Percentiles rank a stretch among this genome's conserved stretches.
phyloP scores from a whole-genome alignment of 2,329 filamentous ascomycete species.

The Mycosphaerella arachidis region DNA sequence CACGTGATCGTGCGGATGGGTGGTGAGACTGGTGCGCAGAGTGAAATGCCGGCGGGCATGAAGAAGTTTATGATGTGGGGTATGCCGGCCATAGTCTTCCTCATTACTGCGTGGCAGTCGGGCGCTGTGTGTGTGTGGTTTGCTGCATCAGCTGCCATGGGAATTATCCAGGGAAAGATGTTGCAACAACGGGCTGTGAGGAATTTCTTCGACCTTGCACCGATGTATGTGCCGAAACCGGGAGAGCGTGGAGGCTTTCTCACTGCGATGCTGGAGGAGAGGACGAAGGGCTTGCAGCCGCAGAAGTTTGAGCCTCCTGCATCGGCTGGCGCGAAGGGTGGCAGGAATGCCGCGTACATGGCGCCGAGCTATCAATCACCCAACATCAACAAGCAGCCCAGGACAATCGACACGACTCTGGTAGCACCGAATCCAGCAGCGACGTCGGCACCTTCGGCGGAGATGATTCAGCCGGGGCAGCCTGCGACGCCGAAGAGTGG shows the following conservation, averaged over 20 bases:
- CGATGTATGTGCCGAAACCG: conserved; percentile 28
- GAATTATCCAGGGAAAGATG: conserved; percentile 36
- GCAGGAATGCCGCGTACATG: conserved; percentile 21
- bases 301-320: not conserved
- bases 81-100: conserved; percentile 51
- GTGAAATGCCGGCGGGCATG: conserved; percentile 30
- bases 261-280: conserved; percentile 5
- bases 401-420: conserved; percentile 16
- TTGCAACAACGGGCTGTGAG: conserved; percentile 38
- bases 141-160: conserved; percentile 41
- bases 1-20: conserved; percentile 39
- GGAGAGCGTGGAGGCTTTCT: conserved; percentile 4
- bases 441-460: not conserved
- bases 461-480: conserved; percentile 18
- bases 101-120: conserved; percentile 53
- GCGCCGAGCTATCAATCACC: conserved; percentile 18
- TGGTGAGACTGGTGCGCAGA: conserved; percentile 44
- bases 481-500: conserved; percentile 1
- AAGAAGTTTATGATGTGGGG: conserved; percentile 42
- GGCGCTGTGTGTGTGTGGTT: conserved; percentile 62
- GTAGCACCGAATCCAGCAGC: conserved; percentile 6
- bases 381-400: conserved; percentile 9
- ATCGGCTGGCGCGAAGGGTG: conserved; percentile 3
- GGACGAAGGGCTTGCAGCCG: conserved; percentile 1
- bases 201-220: conserved; percentile 36